A percentile compares a stretch with the other conserved stretches of the same genome.
Evolutionary conservation across 371 early-diverging fungal species (phyloP).

Genomic region (Syncephalis fuscata): DNA sequence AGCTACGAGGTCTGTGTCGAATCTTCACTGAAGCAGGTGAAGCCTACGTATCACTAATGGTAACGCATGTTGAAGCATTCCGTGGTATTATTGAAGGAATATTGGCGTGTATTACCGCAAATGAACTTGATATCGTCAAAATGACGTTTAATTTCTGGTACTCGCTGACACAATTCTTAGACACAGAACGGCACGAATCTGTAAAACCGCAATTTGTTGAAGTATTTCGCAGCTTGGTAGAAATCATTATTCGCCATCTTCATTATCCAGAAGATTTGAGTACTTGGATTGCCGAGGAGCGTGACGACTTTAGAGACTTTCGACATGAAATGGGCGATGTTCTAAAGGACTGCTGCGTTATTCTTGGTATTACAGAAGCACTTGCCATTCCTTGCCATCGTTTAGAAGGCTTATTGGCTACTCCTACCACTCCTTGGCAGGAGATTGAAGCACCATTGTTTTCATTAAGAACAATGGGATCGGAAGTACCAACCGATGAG

Average conservation of each 20-base stretch:
- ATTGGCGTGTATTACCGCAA: slow-evolving; percentile 43
- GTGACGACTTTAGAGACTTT: slow-evolving; percentile 89
- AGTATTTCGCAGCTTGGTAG: slow-evolving; percentile 56
- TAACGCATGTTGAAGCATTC: slow-evolving; percentile 40
- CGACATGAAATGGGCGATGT: slow-evolving; percentile 92
- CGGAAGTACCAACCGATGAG: slow-evolving; percentile 53
- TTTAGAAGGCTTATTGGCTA: slow-evolving; percentile 15
- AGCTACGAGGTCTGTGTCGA: slow-evolving; percentile 52
- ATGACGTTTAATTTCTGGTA: slow-evolving; percentile 83
- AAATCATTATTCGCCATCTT: slow-evolving; percentile 66
- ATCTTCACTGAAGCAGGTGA: slow-evolving; percentile 80
- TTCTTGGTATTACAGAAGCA: slow-evolving; percentile 60
- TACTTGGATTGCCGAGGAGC: slow-evolving; percentile 61
- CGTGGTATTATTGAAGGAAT: slow-evolving; percentile 53
- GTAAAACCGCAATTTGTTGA: slow-evolving; percentile 27
- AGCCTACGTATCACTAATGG: slow-evolving; percentile 56
- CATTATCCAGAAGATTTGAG: slow-evolving; percentile 57
- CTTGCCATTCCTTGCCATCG: slow-evolving; percentile 44
- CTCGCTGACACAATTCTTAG: slow-evolving; percentile 44
- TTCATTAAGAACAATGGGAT: slow-evolving; percentile 82
- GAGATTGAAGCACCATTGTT: slow-evolving; percentile 88
- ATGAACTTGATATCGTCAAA: slow-evolving; percentile 49
- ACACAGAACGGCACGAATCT: slow-evolving; percentile 21
- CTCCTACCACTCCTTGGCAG: slow-evolving; percentile 56
- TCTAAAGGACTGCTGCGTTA: slow-evolving; percentile 82